Base-by-base conservation (phyloP, 2,329 filamentous ascomycete genomes). In the Aspergillus fijiensis region DNA sequence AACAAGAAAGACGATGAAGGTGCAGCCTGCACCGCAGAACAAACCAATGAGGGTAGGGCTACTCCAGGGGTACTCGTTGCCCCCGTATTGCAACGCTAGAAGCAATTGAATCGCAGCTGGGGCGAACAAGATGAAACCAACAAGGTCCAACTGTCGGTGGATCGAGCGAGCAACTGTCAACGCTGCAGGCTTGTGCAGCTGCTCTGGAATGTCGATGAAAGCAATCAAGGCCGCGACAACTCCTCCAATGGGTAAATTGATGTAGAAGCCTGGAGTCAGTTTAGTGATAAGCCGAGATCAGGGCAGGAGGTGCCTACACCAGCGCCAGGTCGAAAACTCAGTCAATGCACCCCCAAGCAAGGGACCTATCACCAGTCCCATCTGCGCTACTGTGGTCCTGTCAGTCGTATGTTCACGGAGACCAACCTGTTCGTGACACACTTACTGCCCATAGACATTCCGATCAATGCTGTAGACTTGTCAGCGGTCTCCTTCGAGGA, bases 41-140 rank as follows among this genome's bases (percentile, higher is more conserved):
- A 85, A 78, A 21, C 77, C 69, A 1, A 69, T 81, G n/a, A 11
- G 77, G 70, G 70, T 76, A 0, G 61, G 42, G 10, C 57, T 78
- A 60, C 69, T 74, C 84, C 84, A 87, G 3, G 83, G 54, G 56
- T 82, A 81, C 25, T 79, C 70, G 39, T 79, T 74, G 9, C 85
- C 85, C 11, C 84, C 85, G 80, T 82, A 86, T 65, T 86, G 81
- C 49, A 87, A 74, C 11, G 83, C 84, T 4, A 87, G 76, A 7
- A 87, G 72, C 12, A 86, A 74, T 63, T 79, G 82, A 61, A 85
- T 70, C 49, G 85, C 77, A 48, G 79, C 78, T 1, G 83, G 81
- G 29, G 85, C 76, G 66, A 85, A 78, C 60, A 84, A 71, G 23
- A 69, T 69, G 2, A 80, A 79, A 31, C 84, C 84, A 11, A 77